Evolutionary conservation across 352 stramenopile species (phyloP).

Genomic region (Aphanomyces euteiches): DNA sequence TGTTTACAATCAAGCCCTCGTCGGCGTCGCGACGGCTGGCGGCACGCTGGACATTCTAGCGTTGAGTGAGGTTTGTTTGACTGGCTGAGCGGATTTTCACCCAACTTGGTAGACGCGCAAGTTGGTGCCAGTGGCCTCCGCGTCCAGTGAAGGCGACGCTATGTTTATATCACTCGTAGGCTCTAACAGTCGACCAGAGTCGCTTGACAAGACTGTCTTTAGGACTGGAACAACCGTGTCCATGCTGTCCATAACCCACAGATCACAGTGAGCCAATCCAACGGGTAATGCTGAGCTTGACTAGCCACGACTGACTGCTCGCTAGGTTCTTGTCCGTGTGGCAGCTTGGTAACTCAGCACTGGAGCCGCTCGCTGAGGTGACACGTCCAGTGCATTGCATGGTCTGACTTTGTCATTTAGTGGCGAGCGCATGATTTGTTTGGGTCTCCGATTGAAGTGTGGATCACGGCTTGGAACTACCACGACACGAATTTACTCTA

Average conservation of each 20-base stretch:
- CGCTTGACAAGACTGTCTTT: constrained; percentile 1
- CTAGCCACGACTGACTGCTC: constrained; percentile 12
- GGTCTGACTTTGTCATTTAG: constrained; percentile 32
- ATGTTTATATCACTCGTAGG: constrained; percentile 75
- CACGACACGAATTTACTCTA: constrained; percentile 73
- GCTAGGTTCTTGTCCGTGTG: constrained; percentile 56
- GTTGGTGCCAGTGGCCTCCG: constrained; percentile 6
- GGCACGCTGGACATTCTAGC: constrained; percentile 67
- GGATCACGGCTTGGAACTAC: constrained; percentile 79
- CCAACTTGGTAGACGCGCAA: background rate
- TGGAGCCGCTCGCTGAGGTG: constrained; percentile 47
- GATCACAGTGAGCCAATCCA: constrained; percentile 76
- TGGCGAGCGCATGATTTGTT: constrained; percentile 74
- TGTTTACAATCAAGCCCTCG: constrained; percentile 49
- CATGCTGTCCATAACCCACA: constrained; percentile 42
- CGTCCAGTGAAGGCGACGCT: constrained; percentile 29
- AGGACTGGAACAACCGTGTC: constrained; percentile 79
- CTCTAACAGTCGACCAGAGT: background rate
- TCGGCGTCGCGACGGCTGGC: constrained; percentile 58
- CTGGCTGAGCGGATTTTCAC: constrained; percentile 7
- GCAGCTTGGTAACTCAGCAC: constrained; percentile 38
- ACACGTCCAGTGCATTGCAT: background rate
- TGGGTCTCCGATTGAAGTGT: constrained; percentile 73
- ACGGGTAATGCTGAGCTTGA: constrained; percentile 47
- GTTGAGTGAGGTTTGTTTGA: constrained; percentile 37